Base-by-base conservation (phyloP, 176 grass and related monocot species). In the Hsuehochloa calcarea region DNA sequence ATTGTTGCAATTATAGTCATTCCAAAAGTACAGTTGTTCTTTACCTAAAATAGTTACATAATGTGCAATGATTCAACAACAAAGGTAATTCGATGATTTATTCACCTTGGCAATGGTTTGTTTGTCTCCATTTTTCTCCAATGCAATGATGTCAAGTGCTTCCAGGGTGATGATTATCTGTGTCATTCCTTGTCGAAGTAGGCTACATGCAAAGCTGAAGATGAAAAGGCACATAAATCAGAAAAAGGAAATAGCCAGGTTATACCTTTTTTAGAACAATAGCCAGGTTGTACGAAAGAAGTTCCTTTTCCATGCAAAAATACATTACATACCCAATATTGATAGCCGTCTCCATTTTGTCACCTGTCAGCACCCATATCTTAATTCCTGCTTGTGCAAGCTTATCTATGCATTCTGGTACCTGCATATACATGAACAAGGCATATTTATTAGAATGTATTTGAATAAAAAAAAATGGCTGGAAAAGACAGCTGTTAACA, bases 331-430 rank as follows among this genome's bases (percentile, higher is more conserved):
- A 99, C 97, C 97, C 93, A 68, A 99, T 96, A 91, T 99, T 99
- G 62, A 99, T 96, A 73, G 97, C 97, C 11, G 97, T 99, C 84
- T 99, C 97, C 97, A 94, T 96, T 87, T 99, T 99, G 82, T 99
- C 97, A 40, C 97, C 97, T 29, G 97, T 99, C 70, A 99, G 72
- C 51, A 99, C 93, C 97, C 97, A 99, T 79, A 99, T 88, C 71
- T 96, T 96, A 75, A 99, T 94, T 67, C 97, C 97, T 3, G 93
- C 97, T 82, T 94, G 97, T 75, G 97, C 97, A 81, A 99, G 91
- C 75, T 91, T 99, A 79, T 99, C 97, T 70, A 99, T 99, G 86
- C 97, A 99, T 86, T 99, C 93, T 59, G 93, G 97, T 64, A 99
- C 97, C 97, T 99, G 87, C 82, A 75, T 59, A 76, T 77, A 88